phyloP scores from a whole-genome alignment of 129 eudicot species.

The Saposhnikovia divaricata region DNA sequence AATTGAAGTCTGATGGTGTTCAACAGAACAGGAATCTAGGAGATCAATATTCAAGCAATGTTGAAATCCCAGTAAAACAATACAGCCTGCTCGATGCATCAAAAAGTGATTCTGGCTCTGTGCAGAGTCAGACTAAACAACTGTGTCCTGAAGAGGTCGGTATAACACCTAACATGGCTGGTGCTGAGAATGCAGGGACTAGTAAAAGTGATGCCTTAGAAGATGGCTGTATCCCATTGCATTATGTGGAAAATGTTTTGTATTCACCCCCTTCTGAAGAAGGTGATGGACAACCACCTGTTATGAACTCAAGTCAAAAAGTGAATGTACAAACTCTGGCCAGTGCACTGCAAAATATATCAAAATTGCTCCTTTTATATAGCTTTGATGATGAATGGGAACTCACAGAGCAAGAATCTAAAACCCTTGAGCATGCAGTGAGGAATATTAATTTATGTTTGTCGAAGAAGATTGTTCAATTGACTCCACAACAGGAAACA shows the following conservation, averaged over 20 bases:
- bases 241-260: slow-evolving; percentile 26
- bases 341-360: slow-evolving; percentile 41
- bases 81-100: slow-evolving; percentile 8
- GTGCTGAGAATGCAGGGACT: neutral
- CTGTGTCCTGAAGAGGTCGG: slow-evolving; percentile 8
- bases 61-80: slow-evolving; percentile 12
- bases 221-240: slow-evolving; percentile 18
- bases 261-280: slow-evolving; percentile 31
- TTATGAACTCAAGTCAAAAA: slow-evolving; percentile 16
- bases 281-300: slow-evolving; percentile 11
- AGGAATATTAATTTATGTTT: slow-evolving; percentile 46
- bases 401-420: slow-evolving; percentile 37
- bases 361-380: slow-evolving; percentile 44
- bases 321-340: slow-evolving; percentile 38
- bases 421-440: slow-evolving; percentile 34
- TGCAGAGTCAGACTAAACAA: slow-evolving; percentile 8
- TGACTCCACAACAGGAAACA: slow-evolving; percentile 11
- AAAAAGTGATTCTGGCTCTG: slow-evolving; percentile 14
- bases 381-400: slow-evolving; percentile 28
- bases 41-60: slow-evolving; percentile 15
- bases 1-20: neutral
- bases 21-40: slow-evolving; percentile 6
- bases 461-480: slow-evolving; percentile 25
- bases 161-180: neutral
- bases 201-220: slow-evolving; percentile 22